Conservation (phyloP, 345 rosid genomes). For the Microcos paniculata region DNA sequence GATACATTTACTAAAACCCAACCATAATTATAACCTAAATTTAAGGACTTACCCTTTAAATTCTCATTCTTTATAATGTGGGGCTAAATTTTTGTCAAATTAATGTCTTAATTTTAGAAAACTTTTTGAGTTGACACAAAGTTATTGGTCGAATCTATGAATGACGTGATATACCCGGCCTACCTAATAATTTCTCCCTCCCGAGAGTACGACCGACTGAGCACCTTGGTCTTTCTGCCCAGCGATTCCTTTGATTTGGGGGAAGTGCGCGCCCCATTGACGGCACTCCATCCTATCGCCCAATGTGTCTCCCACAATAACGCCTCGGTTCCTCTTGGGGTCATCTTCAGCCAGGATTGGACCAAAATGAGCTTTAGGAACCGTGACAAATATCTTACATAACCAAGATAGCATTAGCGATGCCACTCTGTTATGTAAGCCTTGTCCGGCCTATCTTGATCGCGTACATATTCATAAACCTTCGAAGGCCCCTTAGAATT, state of each 20-base stretch:
- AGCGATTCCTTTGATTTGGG: constrained; percentile 57
- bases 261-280: constrained; percentile 71
- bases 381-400: constrained; percentile 55
- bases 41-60: too few relatives aligned
- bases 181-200: too few relatives aligned
- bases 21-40: too few relatives aligned
- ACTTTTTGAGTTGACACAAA: too few relatives aligned
- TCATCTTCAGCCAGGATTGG: constrained; percentile 63
- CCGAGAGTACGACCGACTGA: constrained; percentile 61
- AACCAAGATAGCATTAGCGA: constrained; percentile 66
- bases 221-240: constrained; percentile 60
- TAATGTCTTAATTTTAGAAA: too few relatives aligned
- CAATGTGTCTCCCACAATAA: constrained; percentile 64
- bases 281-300: constrained; percentile 54
- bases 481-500: constrained; percentile 25
- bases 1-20: too few relatives aligned
- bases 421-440: constrained; percentile 56
- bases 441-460: constrained; percentile 48
- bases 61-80: too few relatives aligned
- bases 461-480: constrained; percentile 41
- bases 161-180: too few relatives aligned
- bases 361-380: constrained; percentile 59
- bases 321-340: constrained; percentile 56
- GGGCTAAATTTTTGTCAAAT: too few relatives aligned
- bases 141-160: too few relatives aligned